A percentile compares a stretch with the other conserved stretches of the same genome.
phyloP scores from a whole-genome alignment of 2,329 filamentous ascomycete genomes.

The Claviceps pazoutovae region DNA sequence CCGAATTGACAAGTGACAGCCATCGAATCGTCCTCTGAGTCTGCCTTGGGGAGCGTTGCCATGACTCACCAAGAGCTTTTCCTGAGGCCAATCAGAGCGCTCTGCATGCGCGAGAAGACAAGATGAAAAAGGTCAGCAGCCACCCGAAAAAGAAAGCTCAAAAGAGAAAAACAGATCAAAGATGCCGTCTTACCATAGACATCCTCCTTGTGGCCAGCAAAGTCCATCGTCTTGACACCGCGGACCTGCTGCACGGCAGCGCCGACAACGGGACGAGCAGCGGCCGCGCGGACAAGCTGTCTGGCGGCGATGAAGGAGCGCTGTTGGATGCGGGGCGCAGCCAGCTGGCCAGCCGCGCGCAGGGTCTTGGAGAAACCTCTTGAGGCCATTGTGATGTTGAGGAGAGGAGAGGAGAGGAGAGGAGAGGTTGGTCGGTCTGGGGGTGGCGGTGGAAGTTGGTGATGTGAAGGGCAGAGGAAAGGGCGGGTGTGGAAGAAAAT shows the following conservation, averaged over 20 bases:
- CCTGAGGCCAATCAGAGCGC: slow-evolving; percentile 94
- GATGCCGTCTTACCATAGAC: slow-evolving; percentile 59
- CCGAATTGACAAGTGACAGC: background rate
- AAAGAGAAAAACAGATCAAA: background rate
- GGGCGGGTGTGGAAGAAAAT: slow-evolving; percentile 6
- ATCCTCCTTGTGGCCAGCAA: slow-evolving; percentile 85
- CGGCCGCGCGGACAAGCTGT: slow-evolving; percentile 35
- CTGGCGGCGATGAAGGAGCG: slow-evolving; percentile 50
- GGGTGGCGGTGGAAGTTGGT: slow-evolving; percentile 12
- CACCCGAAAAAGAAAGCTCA: slow-evolving; percentile 2
- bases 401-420: slow-evolving; percentile 10
- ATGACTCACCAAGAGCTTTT: slow-evolving; percentile 82
- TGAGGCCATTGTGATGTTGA: slow-evolving; percentile 53
- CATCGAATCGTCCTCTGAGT: background rate
- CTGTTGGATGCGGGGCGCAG: slow-evolving; percentile 44
- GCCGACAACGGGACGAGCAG: slow-evolving; percentile 36
- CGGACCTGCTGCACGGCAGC: slow-evolving; percentile 57
- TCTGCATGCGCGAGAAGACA: slow-evolving; percentile 36
- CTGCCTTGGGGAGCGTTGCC: background rate
- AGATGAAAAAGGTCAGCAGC: slow-evolving; percentile 5
- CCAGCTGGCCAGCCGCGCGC: slow-evolving; percentile 47
- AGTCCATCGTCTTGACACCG: slow-evolving; percentile 98
- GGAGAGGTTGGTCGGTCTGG: slow-evolving; percentile 12
- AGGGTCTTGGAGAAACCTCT: slow-evolving; percentile 57
- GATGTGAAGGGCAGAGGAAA: slow-evolving; percentile 3